A percentile compares a stretch with the other conserved stretches of the same genome.
phyloP scores from a whole-genome alignment of 2,329 filamentous ascomycete species.

The Coniochaeta hoffmannii region DNA sequence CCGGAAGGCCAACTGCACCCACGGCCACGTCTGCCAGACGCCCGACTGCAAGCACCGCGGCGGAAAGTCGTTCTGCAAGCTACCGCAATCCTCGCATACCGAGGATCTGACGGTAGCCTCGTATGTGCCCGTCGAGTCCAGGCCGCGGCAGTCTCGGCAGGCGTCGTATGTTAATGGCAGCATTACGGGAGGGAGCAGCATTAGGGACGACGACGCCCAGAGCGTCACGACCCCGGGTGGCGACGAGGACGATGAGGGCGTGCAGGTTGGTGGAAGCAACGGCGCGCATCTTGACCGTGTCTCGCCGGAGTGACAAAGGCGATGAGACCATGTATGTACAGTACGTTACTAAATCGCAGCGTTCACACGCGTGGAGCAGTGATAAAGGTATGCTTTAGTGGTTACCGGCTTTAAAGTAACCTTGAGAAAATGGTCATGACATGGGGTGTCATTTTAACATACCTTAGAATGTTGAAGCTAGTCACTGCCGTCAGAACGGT shows the following conservation, averaged over 20 bases:
- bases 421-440: too few relatives aligned
- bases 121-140: background rate
- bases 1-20: conserved; percentile 16
- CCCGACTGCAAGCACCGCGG: conserved; percentile 21
- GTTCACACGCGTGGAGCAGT: background rate
- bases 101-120: conserved; percentile 10
- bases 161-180: background rate
- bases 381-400: background rate
- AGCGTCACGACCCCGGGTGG: background rate
- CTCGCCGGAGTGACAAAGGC: background rate
- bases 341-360: background rate
- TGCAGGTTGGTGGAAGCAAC: background rate
- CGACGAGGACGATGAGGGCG: background rate
- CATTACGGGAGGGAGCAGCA: background rate
- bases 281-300: background rate
- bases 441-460: too few relatives aligned
- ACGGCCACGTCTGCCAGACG: conserved; percentile 24
- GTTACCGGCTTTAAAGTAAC: background rate
- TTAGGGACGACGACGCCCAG: background rate
- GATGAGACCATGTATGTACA: too few relatives aligned
- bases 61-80: conserved; percentile 21
- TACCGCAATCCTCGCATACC: conserved; percentile 14
- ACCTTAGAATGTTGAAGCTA: too few relatives aligned
- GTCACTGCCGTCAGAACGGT: too few relatives aligned
- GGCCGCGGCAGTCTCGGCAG: background rate